phyloP scores from a whole-genome alignment of 2,329 filamentous ascomycete genomes.

The Myotisia sp. region DNA sequence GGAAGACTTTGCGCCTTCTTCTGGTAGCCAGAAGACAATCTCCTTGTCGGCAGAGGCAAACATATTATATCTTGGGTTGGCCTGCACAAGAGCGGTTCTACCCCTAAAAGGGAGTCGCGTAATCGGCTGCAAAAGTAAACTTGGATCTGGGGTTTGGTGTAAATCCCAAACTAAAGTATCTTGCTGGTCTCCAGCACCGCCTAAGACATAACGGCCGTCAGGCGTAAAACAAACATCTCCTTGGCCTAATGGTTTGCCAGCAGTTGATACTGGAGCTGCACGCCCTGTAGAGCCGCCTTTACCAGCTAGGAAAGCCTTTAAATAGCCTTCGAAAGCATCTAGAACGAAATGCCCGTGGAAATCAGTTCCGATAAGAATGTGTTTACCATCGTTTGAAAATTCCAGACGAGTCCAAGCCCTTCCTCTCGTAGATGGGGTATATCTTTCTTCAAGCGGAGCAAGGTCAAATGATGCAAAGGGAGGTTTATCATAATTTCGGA shows the following conservation, averaged over 20 bases:
- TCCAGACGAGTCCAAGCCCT: conserved; percentile 72
- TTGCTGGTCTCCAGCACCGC: conserved; percentile 53
- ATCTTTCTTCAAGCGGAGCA: conserved; percentile 41
- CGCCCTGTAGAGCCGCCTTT: conserved; percentile 36
- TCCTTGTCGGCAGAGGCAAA: conserved; percentile 82
- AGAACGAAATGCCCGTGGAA: conserved; percentile 76
- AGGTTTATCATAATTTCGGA: conserved; percentile 82
- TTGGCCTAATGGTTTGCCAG: conserved; percentile 39
- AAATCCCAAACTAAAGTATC: conserved; percentile 83
- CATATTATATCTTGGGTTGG: conserved; percentile 80
- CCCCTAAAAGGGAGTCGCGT: conserved; percentile 33
- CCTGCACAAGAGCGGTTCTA: conserved; percentile 32
- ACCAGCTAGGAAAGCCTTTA: conserved; percentile 57
- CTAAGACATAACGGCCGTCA: conserved; percentile 76
- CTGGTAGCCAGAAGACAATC: conserved; percentile 62
- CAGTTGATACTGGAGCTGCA: conserved; percentile 37
- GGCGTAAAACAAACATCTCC: conserved; percentile 80
- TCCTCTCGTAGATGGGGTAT: conserved; percentile 35
- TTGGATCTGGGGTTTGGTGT: conserved; percentile 40
- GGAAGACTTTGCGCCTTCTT: conserved; percentile 33
- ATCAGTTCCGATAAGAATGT: conserved; percentile 68
- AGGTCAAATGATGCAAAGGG: conserved; percentile 82
- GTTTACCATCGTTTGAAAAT: conserved; percentile 92
- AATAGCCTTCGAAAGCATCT: conserved; percentile 74
- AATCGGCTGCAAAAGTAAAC: conserved; percentile 37